Conservation (phyloP, 345 rosid species). For the Lumnitzera racemosa region DNA sequence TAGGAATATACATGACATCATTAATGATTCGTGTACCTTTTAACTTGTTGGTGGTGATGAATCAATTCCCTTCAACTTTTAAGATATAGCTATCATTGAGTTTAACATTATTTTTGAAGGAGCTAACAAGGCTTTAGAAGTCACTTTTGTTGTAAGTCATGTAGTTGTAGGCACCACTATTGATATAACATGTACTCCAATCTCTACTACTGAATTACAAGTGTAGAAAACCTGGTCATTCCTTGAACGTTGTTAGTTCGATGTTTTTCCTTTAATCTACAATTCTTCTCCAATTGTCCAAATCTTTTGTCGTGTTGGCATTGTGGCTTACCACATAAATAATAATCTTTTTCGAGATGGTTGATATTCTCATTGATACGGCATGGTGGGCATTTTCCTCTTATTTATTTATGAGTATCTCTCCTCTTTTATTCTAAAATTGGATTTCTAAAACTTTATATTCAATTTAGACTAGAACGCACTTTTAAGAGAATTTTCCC, state of each 20-base stretch:
- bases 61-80: no score
- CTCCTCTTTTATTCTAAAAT: no score
- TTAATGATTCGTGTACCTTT: no score
- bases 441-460: no score
- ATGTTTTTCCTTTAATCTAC: neutral
- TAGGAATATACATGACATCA: no score
- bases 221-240: neutral
- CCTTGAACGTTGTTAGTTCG: neutral
- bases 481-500: no score
- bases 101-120: neutral
- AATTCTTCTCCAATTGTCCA: neutral
- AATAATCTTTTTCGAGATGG: no score
- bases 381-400: constrained; percentile 6
- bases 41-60: no score
- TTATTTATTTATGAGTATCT: neutral
- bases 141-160: neutral
- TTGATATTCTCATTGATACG: neutral
- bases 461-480: no score
- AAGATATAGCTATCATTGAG: no score
- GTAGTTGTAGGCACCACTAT: neutral
- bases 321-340: no score
- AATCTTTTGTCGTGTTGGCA: neutral
- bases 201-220: neutral
- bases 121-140: neutral
- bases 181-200: neutral